These are phyloP conservation scores for Taphrina sp. DNA, from an alignment of 1,139 yeast species.

Conservation along the genomic window DNA sequence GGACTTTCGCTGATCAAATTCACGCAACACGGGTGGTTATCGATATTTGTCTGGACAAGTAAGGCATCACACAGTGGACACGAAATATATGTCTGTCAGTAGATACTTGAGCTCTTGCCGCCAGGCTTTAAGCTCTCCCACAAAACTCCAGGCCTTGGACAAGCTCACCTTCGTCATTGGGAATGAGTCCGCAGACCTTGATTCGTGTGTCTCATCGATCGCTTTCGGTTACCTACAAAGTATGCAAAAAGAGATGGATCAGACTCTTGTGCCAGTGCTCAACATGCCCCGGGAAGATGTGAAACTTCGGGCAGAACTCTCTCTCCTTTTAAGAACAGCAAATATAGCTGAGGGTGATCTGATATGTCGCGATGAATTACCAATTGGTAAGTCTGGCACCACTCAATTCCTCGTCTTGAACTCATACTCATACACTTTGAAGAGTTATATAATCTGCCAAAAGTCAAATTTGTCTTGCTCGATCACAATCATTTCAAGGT, in stretches of 20 bases:
- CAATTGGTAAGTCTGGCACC: constrained; percentile 36
- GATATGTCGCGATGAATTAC: constrained; percentile 65
- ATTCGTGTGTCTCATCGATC: constrained; percentile 76
- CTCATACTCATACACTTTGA: constrained; percentile 38
- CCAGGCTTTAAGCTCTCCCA: neutral
- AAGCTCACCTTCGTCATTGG: constrained; percentile 60
- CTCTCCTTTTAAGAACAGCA: constrained; percentile 52
- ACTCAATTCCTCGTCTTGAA: no score
- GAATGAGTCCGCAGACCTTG: constrained; percentile 82
- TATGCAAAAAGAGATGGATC: constrained; percentile 39
- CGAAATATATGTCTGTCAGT: constrained; percentile 12
- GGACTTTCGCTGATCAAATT: neutral
- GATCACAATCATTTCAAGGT: constrained; percentile 79
- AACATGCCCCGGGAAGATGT: constrained; percentile 70
- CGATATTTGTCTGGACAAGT: neutral
- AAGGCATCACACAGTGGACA: neutral
- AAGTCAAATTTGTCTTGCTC: constrained; percentile 64
- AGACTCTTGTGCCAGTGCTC: constrained; percentile 59
- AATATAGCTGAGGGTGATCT: constrained; percentile 54
- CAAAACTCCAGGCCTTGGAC: neutral
- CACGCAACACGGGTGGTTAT: no score
- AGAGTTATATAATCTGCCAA: no score
- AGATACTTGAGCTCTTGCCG: constrained; percentile 9
- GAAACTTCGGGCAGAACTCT: constrained; percentile 67
- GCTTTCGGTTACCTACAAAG: constrained; percentile 60